A percentile compares a stretch with the other conserved stretches of the same genome.
These are phyloP conservation scores for Monosporascus sp. DNA, from an alignment of 2,329 filamentous ascomycete genomes.

Conservation along the genomic window DNA sequence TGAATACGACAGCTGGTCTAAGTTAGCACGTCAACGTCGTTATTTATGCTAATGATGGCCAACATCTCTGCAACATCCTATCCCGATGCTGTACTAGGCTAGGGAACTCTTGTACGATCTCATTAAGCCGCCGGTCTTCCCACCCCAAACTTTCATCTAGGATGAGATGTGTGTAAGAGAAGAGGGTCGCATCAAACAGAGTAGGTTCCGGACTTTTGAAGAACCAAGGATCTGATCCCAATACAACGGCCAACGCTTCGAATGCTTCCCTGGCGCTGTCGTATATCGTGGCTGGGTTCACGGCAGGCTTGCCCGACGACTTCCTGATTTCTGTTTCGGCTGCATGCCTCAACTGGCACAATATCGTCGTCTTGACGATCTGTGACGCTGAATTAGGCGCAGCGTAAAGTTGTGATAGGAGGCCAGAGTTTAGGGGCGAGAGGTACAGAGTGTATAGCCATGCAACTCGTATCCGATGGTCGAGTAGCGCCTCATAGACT, in stretches of 20 bases:
- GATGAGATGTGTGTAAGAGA: constrained; percentile 82
- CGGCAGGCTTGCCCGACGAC: constrained; percentile 32
- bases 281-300: constrained; percentile 38
- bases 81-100: constrained; percentile 63
- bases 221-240: constrained; percentile 42
- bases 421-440: constrained; percentile 57
- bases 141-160: constrained; percentile 60
- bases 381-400: constrained; percentile 52
- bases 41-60: constrained; percentile 12
- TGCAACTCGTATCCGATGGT: constrained; percentile 73
- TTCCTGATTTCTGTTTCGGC: constrained; percentile 71
- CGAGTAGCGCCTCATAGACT: constrained; percentile 73
- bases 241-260: constrained; percentile 37
- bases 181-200: constrained; percentile 82
- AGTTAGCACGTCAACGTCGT: neutral
- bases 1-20: too few species aligned
- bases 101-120: constrained; percentile 49
- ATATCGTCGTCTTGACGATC: constrained; percentile 58
- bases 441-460: constrained; percentile 89
- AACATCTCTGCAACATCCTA: constrained; percentile 50
- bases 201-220: constrained; percentile 51
- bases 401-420: constrained; percentile 71
- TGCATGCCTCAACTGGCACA: constrained; percentile 63
- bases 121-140: constrained; percentile 56
- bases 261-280: constrained; percentile 40